Evolutionary conservation across 345 rosid genomes (phyloP).

Genomic region (Brassica rapa): DNA sequence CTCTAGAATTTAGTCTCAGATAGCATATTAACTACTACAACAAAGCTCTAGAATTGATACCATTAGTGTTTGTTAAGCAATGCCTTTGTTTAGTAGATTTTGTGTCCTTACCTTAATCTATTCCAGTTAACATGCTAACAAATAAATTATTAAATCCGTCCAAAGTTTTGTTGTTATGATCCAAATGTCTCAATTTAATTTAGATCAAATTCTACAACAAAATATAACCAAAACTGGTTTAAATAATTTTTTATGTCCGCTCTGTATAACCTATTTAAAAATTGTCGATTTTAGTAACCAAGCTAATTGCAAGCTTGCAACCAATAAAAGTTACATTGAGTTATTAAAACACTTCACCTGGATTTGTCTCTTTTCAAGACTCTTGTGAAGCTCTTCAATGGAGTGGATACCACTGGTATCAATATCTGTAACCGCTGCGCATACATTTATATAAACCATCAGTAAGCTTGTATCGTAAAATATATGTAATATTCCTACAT

Average conservation of each 20-base stretch:
- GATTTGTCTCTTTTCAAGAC: constrained; percentile 60
- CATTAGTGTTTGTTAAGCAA: neutral
- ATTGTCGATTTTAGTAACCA: neutral
- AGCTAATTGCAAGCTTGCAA: constrained; percentile 1
- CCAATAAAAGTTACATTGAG: neutral
- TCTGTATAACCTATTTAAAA: neutral
- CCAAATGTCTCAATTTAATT: neutral
- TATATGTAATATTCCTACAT: neutral
- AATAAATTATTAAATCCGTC: neutral
- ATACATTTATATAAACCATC: neutral
- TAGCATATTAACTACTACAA: neutral
- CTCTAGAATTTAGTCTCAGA: neutral
- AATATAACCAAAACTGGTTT: neutral
- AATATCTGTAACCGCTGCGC: constrained; percentile 80
- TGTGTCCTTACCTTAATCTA: neutral
- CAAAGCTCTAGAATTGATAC: neutral
- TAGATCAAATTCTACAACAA: neutral
- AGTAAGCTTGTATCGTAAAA: neutral
- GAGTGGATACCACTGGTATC: constrained; percentile 91
- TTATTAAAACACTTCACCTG: constrained; percentile 42
- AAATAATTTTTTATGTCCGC: neutral
- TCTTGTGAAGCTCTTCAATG: constrained; percentile 60
- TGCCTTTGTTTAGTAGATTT: neutral
- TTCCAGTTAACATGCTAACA: neutral
- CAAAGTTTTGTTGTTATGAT: neutral